phyloP scores from a whole-genome alignment of 2,329 filamentous ascomycete species.

The Nigrospora oryzae region DNA sequence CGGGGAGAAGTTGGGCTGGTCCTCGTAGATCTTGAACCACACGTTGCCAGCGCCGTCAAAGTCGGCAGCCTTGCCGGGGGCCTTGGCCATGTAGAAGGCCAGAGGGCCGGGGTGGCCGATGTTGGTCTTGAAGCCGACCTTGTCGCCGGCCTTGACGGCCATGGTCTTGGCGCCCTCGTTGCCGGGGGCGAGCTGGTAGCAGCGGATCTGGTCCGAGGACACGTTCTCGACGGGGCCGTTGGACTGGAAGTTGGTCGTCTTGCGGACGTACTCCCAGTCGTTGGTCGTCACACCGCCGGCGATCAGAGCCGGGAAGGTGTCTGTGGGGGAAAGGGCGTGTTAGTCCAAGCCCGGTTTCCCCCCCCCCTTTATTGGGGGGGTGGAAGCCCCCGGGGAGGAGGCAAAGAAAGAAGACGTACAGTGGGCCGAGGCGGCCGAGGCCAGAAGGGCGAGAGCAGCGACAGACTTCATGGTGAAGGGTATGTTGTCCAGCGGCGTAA shows the following conservation, averaged over 20 bases:
- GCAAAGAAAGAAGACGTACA: not conserved
- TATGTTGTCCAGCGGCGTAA: not conserved
- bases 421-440: constrained; percentile 1
- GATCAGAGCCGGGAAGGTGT: constrained; percentile 1
- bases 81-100: constrained; percentile 30
- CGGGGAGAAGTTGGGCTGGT: constrained; percentile 26
- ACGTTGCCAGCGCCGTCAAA: constrained; percentile 27
- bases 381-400: no score
- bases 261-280: constrained; percentile 10
- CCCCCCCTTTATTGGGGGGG: no score
- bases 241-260: constrained; percentile 25
- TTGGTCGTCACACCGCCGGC: not conserved
- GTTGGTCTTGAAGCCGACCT: constrained; percentile 29
- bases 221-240: constrained; percentile 23
- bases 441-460: not conserved
- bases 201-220: constrained; percentile 20
- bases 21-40: constrained; percentile 37
- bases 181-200: constrained; percentile 18
- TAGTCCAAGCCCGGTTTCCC: no score
- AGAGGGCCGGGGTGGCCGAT: constrained; percentile 33
- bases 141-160: constrained; percentile 30
- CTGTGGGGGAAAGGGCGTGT: not conserved
- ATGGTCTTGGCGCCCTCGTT: constrained; percentile 28
- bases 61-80: constrained; percentile 26
- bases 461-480: constrained; percentile 1